phyloP scores from a whole-genome alignment of 1,139 yeast genomes.

The Geotrichum reessii region DNA sequence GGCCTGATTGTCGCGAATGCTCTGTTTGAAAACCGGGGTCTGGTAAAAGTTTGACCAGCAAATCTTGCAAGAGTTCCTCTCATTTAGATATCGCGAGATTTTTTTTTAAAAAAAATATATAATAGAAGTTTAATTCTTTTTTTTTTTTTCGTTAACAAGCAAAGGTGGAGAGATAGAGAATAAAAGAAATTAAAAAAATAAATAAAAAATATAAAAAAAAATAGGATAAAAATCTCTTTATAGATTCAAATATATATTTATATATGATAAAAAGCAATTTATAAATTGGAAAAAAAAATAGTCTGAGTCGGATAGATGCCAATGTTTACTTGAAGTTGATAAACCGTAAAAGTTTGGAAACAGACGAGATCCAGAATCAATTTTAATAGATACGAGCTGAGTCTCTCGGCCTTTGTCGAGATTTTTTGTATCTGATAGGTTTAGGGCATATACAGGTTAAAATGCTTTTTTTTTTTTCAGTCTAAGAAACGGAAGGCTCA shows the following conservation, averaged over 20 bases:
- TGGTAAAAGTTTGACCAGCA: neutral
- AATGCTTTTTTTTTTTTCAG: no score
- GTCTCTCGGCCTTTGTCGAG: neutral
- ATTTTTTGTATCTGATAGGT: neutral
- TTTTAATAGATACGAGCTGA: neutral
- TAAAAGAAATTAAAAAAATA: no score
- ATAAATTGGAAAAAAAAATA: neutral
- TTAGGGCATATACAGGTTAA: neutral
- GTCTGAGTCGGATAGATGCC: neutral
- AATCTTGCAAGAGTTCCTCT: neutral
- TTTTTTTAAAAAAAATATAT: no score
- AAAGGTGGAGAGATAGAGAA: no score
- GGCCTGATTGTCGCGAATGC: neutral
- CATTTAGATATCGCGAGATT: neutral
- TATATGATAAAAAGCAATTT: no score
- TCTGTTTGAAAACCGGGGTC: neutral
- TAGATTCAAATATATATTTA: no score
- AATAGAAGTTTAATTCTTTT: no score
- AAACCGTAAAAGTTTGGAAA: neutral
- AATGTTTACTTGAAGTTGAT: neutral
- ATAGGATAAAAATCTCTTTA: no score
- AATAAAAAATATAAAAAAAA: no score
- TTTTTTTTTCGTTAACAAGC: no score
- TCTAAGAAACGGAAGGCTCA: no score
- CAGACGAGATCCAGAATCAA: neutral